These are phyloP conservation scores for Asterionellopsis glacialis DNA, from an alignment of 108 stramenopile species.

Conservation along the genomic window DNA sequence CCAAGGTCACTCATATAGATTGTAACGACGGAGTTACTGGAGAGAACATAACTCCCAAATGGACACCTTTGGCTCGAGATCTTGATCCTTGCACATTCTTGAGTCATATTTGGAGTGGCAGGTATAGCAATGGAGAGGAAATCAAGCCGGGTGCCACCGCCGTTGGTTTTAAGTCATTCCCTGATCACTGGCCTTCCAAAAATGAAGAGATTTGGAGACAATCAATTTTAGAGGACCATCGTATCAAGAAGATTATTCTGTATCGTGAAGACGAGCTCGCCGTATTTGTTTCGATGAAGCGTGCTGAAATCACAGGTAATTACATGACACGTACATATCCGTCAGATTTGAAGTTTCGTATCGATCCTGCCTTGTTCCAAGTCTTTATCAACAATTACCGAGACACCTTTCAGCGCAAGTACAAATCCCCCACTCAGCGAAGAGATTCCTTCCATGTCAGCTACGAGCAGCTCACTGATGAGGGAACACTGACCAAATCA, in stretches of 20 bases:
- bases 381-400: slow-evolving; percentile 27
- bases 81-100: slow-evolving; percentile 22
- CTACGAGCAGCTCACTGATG: slow-evolving; percentile 28
- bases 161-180: slow-evolving; percentile 42
- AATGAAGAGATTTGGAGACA: slow-evolving; percentile 27
- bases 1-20: slow-evolving; percentile 2
- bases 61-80: slow-evolving; percentile 22
- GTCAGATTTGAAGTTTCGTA: slow-evolving; percentile 14
- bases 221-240: slow-evolving; percentile 24
- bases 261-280: slow-evolving; percentile 25
- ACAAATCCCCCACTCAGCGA: slow-evolving; percentile 21
- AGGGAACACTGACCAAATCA: slow-evolving; percentile 7
- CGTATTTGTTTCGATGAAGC: slow-evolving; percentile 21
- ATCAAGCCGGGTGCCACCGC: slow-evolving; percentile 22
- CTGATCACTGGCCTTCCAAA: slow-evolving; percentile 25
- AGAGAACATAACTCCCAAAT: slow-evolving; percentile 3
- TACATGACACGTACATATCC: slow-evolving; percentile 40
- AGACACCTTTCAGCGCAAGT: slow-evolving; percentile 24
- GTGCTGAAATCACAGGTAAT: slow-evolving; percentile 22
- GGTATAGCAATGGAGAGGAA: not conserved
- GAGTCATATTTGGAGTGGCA: slow-evolving; percentile 18
- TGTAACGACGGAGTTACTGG: slow-evolving; percentile 1
- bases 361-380: slow-evolving; percentile 37
- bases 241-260: slow-evolving; percentile 34
- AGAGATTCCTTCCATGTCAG: slow-evolving; percentile 25